phyloP scores from a whole-genome alignment of 2,329 filamentous ascomycete genomes.

The Xenoacremonium recifei region DNA sequence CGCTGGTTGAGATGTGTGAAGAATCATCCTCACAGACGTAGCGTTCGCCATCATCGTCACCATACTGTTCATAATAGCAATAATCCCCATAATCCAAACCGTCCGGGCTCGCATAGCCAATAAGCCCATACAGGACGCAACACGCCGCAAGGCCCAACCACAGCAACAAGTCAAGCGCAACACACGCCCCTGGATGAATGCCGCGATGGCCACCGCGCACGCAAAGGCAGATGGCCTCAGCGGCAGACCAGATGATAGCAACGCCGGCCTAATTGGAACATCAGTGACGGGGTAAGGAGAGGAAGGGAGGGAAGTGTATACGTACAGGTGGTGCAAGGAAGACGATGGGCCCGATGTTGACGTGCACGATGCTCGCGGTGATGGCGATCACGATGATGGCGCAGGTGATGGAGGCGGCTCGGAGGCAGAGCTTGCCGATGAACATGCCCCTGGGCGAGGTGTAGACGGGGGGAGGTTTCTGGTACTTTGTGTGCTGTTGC shows the following conservation, averaged over 20 bases:
- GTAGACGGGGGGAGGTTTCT: slow-evolving; percentile 1
- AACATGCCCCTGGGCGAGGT: slow-evolving; percentile 7
- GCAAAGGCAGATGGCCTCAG: slow-evolving; percentile 11
- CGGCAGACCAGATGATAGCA: slow-evolving; percentile 10
- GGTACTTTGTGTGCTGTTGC: background rate
- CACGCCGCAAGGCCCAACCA: slow-evolving; percentile 10
- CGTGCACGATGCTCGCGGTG: background rate
- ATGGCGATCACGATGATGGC: slow-evolving; percentile 6
- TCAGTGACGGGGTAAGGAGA: background rate
- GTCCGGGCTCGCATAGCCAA: background rate
- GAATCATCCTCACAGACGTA: background rate
- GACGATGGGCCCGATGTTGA: background rate
- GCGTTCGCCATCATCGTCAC: slow-evolving; percentile 1
- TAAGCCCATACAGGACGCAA: background rate
- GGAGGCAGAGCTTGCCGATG: slow-evolving; percentile 4
- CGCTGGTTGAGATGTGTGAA: background rate
- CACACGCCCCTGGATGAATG: slow-evolving; percentile 11
- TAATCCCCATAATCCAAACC: too few relatives aligned
- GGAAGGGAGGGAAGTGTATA: background rate
- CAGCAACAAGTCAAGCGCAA: slow-evolving; percentile 12
- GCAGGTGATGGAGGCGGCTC: slow-evolving; percentile 5
- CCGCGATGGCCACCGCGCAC: slow-evolving; percentile 9
- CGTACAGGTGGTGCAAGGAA: slow-evolving; percentile 4
- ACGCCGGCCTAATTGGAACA: slow-evolving; percentile 4
- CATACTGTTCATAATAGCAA: background rate